Evolutionary conservation across 2,329 filamentous ascomycete genomes (phyloP).

Genomic region (Fusarium sp.): DNA sequence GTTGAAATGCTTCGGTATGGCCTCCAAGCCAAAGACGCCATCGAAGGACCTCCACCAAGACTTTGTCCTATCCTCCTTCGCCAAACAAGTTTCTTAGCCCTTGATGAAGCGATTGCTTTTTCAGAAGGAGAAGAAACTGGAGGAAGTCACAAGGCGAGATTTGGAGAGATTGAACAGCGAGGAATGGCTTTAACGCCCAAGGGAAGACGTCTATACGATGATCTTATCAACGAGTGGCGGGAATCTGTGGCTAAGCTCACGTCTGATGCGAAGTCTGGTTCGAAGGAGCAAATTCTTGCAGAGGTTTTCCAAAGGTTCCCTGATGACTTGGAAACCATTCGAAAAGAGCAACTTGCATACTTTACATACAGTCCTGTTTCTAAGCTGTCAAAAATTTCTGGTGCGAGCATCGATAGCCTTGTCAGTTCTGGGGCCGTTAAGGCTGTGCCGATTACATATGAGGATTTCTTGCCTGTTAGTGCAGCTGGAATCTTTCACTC

Average conservation of each 20-base stretch:
- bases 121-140: conserved; percentile 25
- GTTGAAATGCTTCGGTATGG: conserved; percentile 52
- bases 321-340: conserved; percentile 53
- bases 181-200: conserved; percentile 59
- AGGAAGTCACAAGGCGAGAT: conserved; percentile 59
- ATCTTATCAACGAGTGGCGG: conserved; percentile 49
- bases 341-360: conserved; percentile 50
- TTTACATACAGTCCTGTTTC: conserved; percentile 46
- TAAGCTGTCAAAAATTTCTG: neutral
- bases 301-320: conserved; percentile 52
- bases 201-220: conserved; percentile 58
- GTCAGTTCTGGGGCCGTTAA: conserved; percentile 47
- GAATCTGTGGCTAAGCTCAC: neutral
- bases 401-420: conserved; percentile 43
- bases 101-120: conserved; percentile 60
- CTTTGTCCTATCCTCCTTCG: conserved; percentile 58
- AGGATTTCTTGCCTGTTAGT: conserved; percentile 64
- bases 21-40: conserved; percentile 57
- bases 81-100: conserved; percentile 63
- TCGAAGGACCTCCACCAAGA: conserved; percentile 61
- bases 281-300: conserved; percentile 37
- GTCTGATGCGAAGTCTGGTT: neutral
- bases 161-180: conserved; percentile 64
- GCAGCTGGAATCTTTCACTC: conserved; percentile 63
- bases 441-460: conserved; percentile 59